Percentiles rank a stretch among this genome's conserved stretches.
These are phyloP conservation scores for Phytophthora constricta DNA, from an alignment of 352 stramenopile species.

Conservation along the genomic window DNA sequence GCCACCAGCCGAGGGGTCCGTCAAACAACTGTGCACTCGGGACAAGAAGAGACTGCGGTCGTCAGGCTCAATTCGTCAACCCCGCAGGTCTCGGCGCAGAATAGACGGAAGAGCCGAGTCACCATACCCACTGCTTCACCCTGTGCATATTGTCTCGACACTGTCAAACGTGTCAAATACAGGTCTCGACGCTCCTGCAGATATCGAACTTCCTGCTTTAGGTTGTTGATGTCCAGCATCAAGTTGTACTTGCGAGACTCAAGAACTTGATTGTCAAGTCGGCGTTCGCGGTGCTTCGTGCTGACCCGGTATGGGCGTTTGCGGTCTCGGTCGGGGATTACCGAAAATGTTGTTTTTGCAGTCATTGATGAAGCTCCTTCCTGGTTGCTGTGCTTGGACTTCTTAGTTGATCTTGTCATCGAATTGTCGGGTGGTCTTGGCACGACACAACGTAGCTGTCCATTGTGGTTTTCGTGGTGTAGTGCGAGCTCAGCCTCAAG, in stretches of 20 bases:
- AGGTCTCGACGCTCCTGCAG: slow-evolving; percentile 17
- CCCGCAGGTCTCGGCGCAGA: slow-evolving; percentile 17
- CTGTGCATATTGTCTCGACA: slow-evolving; percentile 10
- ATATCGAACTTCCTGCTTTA: slow-evolving; percentile 23
- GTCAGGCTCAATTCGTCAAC: slow-evolving; percentile 9
- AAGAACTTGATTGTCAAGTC: slow-evolving; percentile 1
- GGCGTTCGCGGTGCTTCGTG: slow-evolving; percentile 1
- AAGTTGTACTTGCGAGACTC: slow-evolving; percentile 20
- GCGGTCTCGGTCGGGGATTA: slow-evolving; percentile 10
- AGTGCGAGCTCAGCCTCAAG: too few species aligned
- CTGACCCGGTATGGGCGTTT: slow-evolving; percentile 16
- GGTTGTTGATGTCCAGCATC: slow-evolving; percentile 27
- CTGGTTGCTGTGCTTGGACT: not conserved
- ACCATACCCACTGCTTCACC: slow-evolving; percentile 14
- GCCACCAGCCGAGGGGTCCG: slow-evolving; percentile 8
- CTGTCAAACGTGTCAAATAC: slow-evolving; percentile 4
- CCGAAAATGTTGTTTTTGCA: not conserved
- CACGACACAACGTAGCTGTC: too few species aligned
- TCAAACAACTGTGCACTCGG: slow-evolving; percentile 5
- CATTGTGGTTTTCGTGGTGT: not conserved
- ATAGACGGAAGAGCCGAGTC: slow-evolving; percentile 28
- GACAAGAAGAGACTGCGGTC: slow-evolving; percentile 25
- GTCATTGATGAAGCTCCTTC: not conserved
- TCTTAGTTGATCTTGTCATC: slow-evolving; percentile 1
- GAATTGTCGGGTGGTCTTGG: too few species aligned